These are phyloP conservation scores for Pleurotus djamor DNA, from an alignment of 768 basidiomycete genomes.

Conservation along the genomic window DNA sequence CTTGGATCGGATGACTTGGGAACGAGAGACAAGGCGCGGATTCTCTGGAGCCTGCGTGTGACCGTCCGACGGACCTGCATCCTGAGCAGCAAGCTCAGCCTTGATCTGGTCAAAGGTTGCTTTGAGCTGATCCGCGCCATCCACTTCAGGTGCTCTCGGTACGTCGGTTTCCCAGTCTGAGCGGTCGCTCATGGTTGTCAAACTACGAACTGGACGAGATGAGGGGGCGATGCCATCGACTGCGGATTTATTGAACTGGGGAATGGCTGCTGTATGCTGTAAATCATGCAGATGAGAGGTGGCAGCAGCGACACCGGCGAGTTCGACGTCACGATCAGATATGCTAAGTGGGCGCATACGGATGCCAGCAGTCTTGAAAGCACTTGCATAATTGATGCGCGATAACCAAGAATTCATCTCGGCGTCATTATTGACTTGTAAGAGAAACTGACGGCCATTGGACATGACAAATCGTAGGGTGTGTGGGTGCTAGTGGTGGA, in stretches of 20 bases:
- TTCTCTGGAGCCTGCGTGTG: slow-evolving; percentile 17
- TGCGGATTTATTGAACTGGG: slow-evolving; percentile 4
- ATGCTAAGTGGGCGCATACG: slow-evolving; percentile 76
- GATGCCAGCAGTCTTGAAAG: slow-evolving; percentile 85
- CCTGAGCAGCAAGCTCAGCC: slow-evolving; percentile 69
- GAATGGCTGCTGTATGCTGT: slow-evolving; percentile 41
- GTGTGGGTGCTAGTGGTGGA: slow-evolving; percentile 49
- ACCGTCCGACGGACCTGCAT: slow-evolving; percentile 25
- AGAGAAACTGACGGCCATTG: slow-evolving; percentile 77
- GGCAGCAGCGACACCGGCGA: slow-evolving; percentile 85
- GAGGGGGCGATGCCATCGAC: slow-evolving; percentile 21
- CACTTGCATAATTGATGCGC: slow-evolving; percentile 89
- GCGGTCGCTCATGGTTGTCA: slow-evolving; percentile 24
- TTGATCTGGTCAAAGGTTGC: slow-evolving; percentile 79
- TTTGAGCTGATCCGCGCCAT: slow-evolving; percentile 67
- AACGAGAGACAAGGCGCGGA: slow-evolving; percentile 45
- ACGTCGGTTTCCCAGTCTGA: slow-evolving; percentile 38
- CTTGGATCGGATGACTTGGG: slow-evolving; percentile 56
- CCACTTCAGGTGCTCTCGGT: slow-evolving; percentile 51
- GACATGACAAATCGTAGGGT: slow-evolving; percentile 78
- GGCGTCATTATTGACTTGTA: slow-evolving; percentile 65
- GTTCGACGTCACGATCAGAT: slow-evolving; percentile 66
- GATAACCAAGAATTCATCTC: slow-evolving; percentile 92
- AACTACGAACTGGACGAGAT: slow-evolving; percentile 19
- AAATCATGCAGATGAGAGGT: slow-evolving; percentile 78